Base-by-base conservation (phyloP, 768 basidiomycete genomes). In the Leccinum arenicola region DNA sequence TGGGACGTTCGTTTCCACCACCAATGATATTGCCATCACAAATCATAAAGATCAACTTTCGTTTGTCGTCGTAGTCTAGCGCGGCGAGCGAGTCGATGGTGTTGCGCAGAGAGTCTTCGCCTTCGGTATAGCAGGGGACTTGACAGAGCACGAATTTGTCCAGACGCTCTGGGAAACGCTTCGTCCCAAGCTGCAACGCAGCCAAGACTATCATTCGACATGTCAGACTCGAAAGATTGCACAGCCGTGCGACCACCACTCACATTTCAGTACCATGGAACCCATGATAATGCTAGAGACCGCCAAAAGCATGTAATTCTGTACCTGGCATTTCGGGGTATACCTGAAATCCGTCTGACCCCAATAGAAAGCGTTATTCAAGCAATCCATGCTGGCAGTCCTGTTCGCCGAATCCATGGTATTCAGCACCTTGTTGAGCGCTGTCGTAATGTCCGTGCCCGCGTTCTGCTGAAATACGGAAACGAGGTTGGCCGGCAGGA, bases 21-120 rank as follows among this genome's bases (percentile, higher is more conserved):
- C 86, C 86, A 52, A 86, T 85, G 71, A 88, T 87, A 64, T 88
- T 87, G 3, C 86, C 86, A 66, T 88, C 86, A 64, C 86, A 88
- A 53, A 88, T 82, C 62, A 88, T 64, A 69, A 87, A 81, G 55
- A 88, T 76, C 21, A 88, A 64, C 73, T 87, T 88, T 61, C 86
- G 80, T 70, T 88, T 88, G 70, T 88, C 86, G 61, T 88, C 86
- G 57, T 88, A 88, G 65, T 83, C 80, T 61, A 88, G 74, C 29
- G 78, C 79, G 8, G 85, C 83, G 36, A 88, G 76, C 3, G 85
- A 87, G 68, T 87, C 86, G 61, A 88, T 83, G n/a, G 86, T 88
- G 35, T 77, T 76, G 36, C 87, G 84, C 27, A 88, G 74, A 1
- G 84, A 86, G 50, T 88, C 86, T 65, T 88, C 86, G 61, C 86